Evolutionary conservation across 75 land plant species (phyloP), one percentile per base, ranked within the genome.

Genomic region (Sequoiadendron giganteum): DNA sequence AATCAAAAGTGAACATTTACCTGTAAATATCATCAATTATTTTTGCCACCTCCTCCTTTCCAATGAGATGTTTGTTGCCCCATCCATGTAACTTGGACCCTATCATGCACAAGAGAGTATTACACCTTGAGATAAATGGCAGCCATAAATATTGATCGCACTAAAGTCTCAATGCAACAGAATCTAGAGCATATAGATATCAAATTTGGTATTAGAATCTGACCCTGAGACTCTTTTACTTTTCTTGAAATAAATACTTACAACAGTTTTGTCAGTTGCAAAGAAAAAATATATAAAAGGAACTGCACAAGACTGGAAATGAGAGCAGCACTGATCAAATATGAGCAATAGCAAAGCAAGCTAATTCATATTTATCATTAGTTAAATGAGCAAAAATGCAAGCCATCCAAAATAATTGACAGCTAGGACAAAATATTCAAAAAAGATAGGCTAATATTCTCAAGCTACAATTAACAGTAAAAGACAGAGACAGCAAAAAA

Each of bases 11-110:
- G 10, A 77, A 61, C 39, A 85, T 19, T 30, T 86, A 95, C 99
- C 99, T 95, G 91, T 94, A 95, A 8, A 89, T 93, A 55, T 95
- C 97, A 88, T 97, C 97, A 75, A 97, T 90, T 21, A 95, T 89
- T 83, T 91, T 94, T 14, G 90, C 93, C 14, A 94, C 91, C 30
- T 91, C 93, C 58, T 97, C 98, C 90, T 94, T 94, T 14, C 94
- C 90, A 85, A 93, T 78, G 72, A 88, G 80, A 82, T 90, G 87
- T 86, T 91, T 94, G 90, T 88, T 94, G n/a, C 86, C 89, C 93
- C 90, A 85, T 48, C 85, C 61, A 73, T 68, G 88, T 73, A 65
- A 39, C 83, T 86, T 90, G 25, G 89, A 85, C 75, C 70, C 87
- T 87, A 39, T 13, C 85, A 45, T 49, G 19, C 13, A 82, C 42